Conservation (phyloP, 345 rosid species). For the Dipteronia dyeriana region DNA sequence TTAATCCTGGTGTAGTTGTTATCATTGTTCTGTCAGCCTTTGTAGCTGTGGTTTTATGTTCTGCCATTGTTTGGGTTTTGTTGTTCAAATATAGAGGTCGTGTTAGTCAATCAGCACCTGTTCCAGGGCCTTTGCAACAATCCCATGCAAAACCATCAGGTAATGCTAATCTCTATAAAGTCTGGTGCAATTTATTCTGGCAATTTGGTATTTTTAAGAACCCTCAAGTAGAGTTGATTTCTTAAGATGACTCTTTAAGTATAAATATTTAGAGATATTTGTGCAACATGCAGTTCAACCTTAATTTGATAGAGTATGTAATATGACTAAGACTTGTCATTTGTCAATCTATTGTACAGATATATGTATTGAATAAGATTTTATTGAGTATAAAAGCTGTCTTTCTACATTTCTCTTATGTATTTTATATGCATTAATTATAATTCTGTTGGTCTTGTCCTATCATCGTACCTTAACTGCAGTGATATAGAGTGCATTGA, state of each 20-base stretch:
- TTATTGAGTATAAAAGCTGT: background rate
- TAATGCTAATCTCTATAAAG: slow-evolving; percentile 19
- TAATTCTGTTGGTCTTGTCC: slow-evolving; percentile 6
- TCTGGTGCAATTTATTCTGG: background rate
- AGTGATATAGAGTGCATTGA: slow-evolving; percentile 1
- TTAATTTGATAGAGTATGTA: background rate
- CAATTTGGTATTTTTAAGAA: background rate
- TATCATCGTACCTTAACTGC: background rate
- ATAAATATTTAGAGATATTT: background rate
- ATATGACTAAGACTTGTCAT: background rate
- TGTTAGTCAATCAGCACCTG: slow-evolving; percentile 36
- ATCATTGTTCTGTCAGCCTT: slow-evolving; percentile 68
- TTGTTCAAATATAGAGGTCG: slow-evolving; percentile 46
- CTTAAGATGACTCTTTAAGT: background rate
- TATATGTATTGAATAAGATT: background rate
- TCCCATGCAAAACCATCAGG: slow-evolving; percentile 78
- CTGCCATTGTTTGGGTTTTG: slow-evolving; percentile 61
- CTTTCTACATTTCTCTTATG: background rate
- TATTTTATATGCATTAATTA: background rate
- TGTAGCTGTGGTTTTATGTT: slow-evolving; percentile 61
- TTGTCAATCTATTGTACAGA: background rate
- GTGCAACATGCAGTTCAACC: background rate
- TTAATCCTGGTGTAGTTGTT: slow-evolving; percentile 60
- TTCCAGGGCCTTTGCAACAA: slow-evolving; percentile 47
- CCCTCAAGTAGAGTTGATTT: background rate